These are phyloP conservation scores for Arctium minus DNA, from an alignment of 129 eudicot genomes.

Conservation along the genomic window DNA sequence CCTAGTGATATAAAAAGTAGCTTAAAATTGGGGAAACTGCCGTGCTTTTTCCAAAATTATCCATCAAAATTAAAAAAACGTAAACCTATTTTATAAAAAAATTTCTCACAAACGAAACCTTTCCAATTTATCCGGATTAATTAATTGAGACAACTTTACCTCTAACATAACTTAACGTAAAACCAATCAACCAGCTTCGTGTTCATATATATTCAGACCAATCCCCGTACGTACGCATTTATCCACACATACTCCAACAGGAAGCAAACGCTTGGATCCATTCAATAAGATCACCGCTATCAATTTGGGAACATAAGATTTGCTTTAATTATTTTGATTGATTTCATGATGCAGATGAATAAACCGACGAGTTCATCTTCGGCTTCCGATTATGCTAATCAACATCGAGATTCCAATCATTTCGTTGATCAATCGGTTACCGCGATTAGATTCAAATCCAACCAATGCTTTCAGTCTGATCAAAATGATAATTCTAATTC, in stretches of 20 bases:
- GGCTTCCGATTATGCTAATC: neutral
- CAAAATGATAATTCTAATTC: neutral
- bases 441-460: conserved; percentile 2
- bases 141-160: too few species aligned
- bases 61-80: too few species aligned
- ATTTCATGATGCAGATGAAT: conserved; percentile 8
- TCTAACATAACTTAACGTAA: too few species aligned
- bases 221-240: neutral
- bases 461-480: neutral
- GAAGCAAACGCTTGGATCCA: neutral
- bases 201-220: neutral
- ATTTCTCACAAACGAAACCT: too few species aligned
- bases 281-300: neutral
- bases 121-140: too few species aligned
- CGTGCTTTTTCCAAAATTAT: too few species aligned
- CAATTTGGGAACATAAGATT: neutral
- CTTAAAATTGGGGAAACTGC: too few species aligned
- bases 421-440: neutral
- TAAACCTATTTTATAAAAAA: too few species aligned
- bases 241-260: neutral
- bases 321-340: neutral
- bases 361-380: conserved; percentile 4
- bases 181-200: too few species aligned
- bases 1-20: too few species aligned
- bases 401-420: neutral